Evolutionary conservation across 1,139 yeast species (phyloP), one percentile per base, ranked within the genome.

Genomic region (Yamadazyma mexicana): DNA sequence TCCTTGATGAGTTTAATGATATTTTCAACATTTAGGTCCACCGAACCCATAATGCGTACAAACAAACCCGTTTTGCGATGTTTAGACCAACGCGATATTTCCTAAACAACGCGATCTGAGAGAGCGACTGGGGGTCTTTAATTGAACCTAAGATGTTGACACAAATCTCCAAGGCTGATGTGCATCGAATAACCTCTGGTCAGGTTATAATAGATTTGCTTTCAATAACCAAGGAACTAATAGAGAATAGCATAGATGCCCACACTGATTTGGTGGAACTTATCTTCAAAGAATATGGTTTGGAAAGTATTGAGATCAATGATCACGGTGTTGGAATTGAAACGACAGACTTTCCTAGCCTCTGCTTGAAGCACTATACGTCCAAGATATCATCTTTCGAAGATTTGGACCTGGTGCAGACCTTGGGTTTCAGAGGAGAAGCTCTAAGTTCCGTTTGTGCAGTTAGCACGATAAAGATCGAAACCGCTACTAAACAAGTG

Each of bases 221-320:
- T 0, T 79, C 91, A 1, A 85, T 87, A 0, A 80, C 85, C 25
- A 92, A 92, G 56, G 98, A 92, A 58, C 64, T 91, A 9, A 71
- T 92, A 2, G 98, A 92, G 54, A 92, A 92, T 56, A 68, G 95
- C 32, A 66, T 92, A 8, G 98, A 91, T 61, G 95, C 97, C 0
- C 59, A 70, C 22, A 77, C 95, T 17, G 69, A 78, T 1, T 75
- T 76, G 36, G 69, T 92, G 18, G 95, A 87, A 37, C 64, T 91
- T 7, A 64, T 64, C 12, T 79, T 89, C 50, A 72, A 69, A 49
- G 81, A 87, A 49, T 77, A 84, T 54, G 97, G 97, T 0, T 54
- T 84, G n/a, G 94, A 85, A 40, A 67, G 79, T 0, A 63, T 91
- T 5, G 89, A 59, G 52, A 77, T 89, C 5, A 62, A 63, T 20